Evolutionary conservation across 257 asterid species (phyloP).

Genomic region (Petrea volubilis): DNA sequence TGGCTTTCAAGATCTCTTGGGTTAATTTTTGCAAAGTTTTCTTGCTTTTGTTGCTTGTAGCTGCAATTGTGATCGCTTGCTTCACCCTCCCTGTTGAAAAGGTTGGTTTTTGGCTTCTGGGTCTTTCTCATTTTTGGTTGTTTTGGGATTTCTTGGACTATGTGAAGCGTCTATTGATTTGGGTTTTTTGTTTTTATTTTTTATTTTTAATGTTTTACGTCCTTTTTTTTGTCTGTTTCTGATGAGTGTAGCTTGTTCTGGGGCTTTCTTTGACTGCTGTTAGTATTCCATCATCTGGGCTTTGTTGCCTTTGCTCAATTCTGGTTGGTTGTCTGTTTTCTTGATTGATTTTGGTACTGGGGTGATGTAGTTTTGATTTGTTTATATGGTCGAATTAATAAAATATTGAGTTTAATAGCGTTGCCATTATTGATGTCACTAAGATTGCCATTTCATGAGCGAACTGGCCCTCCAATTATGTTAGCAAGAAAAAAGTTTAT

Average conservation of each 20-base stretch:
- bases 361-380: background rate
- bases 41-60: conserved; percentile 55
- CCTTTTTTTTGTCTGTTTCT: background rate
- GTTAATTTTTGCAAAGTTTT: conserved; percentile 47
- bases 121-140: background rate
- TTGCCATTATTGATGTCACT: no score
- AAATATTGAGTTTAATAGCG: background rate
- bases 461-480: background rate
- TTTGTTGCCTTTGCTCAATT: background rate
- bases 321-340: background rate
- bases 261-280: background rate
- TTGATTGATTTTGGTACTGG: conserved; percentile 2
- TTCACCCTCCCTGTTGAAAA: conserved; percentile 83
- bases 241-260: conserved; percentile 17
- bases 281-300: background rate
- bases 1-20: conserved; percentile 66
- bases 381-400: conserved; percentile 5
- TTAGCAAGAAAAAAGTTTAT: background rate
- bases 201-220: no score
- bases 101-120: conserved; percentile 34
- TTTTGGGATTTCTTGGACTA: background rate
- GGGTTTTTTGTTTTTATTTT: background rate
- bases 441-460: background rate
- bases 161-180: background rate
- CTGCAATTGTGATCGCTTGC: conserved; percentile 68